Evolutionary conservation across 2,329 filamentous ascomycete species (phyloP).

Genomic region (Neoascochyta sp.): DNA sequence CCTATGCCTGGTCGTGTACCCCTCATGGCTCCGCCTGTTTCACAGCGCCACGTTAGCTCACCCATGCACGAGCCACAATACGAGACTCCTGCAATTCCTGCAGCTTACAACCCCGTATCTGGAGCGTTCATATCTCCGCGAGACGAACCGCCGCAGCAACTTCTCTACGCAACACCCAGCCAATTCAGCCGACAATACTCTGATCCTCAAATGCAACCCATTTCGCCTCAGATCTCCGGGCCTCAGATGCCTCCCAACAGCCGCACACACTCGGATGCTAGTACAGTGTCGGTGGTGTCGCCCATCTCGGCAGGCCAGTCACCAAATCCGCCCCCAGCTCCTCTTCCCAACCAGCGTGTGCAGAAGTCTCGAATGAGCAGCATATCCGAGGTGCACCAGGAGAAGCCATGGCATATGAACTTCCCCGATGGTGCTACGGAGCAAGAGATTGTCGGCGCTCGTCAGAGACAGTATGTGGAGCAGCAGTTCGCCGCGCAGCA

Average conservation of each 20-base stretch:
- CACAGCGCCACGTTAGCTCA: conserved; percentile 21
- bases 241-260: conserved; percentile 20
- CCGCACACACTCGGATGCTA: conserved; percentile 27
- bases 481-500: conserved; percentile 32
- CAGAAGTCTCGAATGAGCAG: conserved; percentile 36
- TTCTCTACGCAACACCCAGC: conserved; percentile 10
- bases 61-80: conserved; percentile 29
- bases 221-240: conserved; percentile 34
- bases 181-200: conserved; percentile 21
- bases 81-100: conserved; percentile 36
- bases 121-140: conserved; percentile 29
- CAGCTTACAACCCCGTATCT: conserved; percentile 33
- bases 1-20: conserved; percentile 10
- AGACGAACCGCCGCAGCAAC: conserved; percentile 12
- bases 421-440: conserved; percentile 34
- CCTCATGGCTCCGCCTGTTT: conserved; percentile 8
- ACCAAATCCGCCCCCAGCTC: conserved; percentile 12
- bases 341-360: conserved; percentile 12
- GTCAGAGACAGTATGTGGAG: conserved; percentile 35
- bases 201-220: conserved; percentile 27
- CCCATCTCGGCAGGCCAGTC: conserved; percentile 26
- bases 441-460: conserved; percentile 37
- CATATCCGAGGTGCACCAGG: conserved; percentile 31
- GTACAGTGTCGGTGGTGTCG: conserved; percentile 28
- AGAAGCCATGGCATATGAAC: conserved; percentile 34